Percentiles rank a stretch among this genome's conserved stretches.
Conservation (phyloP, 148 eudicot species). For the Rhododendron mucronatum region DNA sequence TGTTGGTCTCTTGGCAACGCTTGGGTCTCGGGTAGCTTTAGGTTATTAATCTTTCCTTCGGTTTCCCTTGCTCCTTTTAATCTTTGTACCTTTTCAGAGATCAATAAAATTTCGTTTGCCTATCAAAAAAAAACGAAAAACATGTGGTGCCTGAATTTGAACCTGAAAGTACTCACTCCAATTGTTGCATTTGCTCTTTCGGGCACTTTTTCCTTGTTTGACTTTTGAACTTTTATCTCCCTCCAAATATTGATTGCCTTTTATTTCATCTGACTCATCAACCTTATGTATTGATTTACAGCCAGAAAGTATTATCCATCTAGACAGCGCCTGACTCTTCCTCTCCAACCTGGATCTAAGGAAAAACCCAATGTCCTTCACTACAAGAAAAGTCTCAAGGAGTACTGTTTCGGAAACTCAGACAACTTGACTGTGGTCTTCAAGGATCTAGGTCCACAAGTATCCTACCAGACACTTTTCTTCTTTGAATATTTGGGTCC, state of each 20-base stretch:
- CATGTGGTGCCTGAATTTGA: not conserved
- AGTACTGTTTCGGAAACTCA: constrained; percentile 51
- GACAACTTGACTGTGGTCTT: constrained; percentile 59
- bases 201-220: not conserved
- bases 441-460: constrained; percentile 93
- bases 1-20: too few species aligned
- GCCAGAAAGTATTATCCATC: constrained; percentile 90
- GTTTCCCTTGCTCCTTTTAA: too few species aligned
- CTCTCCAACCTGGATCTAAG: constrained; percentile 73
- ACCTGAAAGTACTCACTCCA: not conserved
- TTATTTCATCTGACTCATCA: not conserved
- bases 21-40: too few species aligned
- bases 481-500: constrained; percentile 93
- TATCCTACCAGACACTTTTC: constrained; percentile 88
- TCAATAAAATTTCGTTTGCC: too few species aligned
- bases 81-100: too few species aligned
- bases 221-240: not conserved
- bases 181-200: not conserved
- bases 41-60: too few species aligned
- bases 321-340: constrained; percentile 90
- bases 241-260: not conserved
- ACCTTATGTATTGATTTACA: constrained; percentile 38
- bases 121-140: not conserved
- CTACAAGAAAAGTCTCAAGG: constrained; percentile 63
- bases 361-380: constrained; percentile 71